Conservation (phyloP, 2,329 filamentous ascomycete genomes). For the Apiospora hydei region DNA sequence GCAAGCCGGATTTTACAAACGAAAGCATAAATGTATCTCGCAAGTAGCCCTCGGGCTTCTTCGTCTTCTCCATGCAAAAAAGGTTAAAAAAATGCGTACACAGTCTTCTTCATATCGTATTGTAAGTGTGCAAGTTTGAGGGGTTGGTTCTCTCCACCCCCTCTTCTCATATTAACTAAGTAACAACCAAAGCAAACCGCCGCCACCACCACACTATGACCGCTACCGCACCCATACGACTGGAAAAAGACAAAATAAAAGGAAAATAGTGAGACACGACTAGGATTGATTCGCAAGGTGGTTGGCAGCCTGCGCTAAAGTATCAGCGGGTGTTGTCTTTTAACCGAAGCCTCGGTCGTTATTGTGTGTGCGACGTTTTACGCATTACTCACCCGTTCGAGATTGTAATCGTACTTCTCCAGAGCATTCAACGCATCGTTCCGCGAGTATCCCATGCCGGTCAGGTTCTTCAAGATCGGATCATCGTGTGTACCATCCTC, state of each 20-base stretch:
- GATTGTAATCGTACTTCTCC: conserved; percentile 95
- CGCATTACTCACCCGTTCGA: conserved; percentile 79
- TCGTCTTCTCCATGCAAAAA: background rate
- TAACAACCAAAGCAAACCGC: background rate
- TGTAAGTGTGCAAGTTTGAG: background rate
- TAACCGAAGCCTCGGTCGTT: background rate
- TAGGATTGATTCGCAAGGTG: conserved; percentile 26
- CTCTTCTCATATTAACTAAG: background rate
- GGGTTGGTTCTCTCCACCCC: background rate
- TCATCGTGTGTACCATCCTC: conserved; percentile 85
- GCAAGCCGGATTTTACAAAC: conserved; percentile 3
- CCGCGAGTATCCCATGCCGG: conserved; percentile 85
- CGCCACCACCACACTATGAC: background rate
- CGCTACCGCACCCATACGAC: background rate
- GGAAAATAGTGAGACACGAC: background rate
- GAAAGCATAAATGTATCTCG: background rate
- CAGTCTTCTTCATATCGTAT: background rate
- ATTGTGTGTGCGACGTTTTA: background rate
- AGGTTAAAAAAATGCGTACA: background rate
- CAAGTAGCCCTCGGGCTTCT: background rate
- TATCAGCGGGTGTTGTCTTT: conserved; percentile 8
- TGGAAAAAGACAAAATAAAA: background rate
- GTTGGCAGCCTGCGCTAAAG: conserved; percentile 23
- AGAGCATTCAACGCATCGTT: conserved; percentile 78
- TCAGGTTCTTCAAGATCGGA: conserved; percentile 87